phyloP scores from a whole-genome alignment of 768 basidiomycete species.

The Artomyces pyxidatus region DNA sequence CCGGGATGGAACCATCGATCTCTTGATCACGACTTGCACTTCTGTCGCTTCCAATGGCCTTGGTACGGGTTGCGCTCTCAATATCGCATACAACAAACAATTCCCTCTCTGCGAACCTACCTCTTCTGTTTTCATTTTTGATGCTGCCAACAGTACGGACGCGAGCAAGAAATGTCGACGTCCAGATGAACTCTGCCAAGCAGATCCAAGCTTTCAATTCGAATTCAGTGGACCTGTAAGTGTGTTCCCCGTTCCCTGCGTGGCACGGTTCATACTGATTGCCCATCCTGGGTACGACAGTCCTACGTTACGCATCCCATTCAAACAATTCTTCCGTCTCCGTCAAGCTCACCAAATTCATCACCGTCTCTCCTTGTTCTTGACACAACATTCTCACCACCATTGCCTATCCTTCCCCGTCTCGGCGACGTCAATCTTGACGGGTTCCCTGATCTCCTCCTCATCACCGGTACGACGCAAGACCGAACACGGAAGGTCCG shows the following conservation, averaged over 20 bases:
- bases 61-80: conserved; percentile 72
- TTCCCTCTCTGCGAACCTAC: conserved; percentile 67
- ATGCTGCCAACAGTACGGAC: conserved; percentile 34
- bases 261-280: background rate
- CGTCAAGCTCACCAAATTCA: conserved; percentile 17
- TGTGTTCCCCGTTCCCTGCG: background rate
- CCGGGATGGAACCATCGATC: conserved; percentile 93
- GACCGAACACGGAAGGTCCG: conserved; percentile 41
- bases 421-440: conserved; percentile 90
- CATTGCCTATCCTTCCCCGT: conserved; percentile 69
- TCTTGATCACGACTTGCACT: conserved; percentile 83
- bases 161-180: conserved; percentile 43
- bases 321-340: conserved; percentile 42
- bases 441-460: conserved; percentile 85
- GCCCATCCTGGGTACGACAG: conserved; percentile 27
- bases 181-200: conserved; percentile 73
- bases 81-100: conserved; percentile 91
- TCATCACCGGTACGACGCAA: conserved; percentile 38
- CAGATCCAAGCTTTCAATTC: conserved; percentile 76
- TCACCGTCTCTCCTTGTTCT: conserved; percentile 55
- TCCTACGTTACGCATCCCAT: conserved; percentile 62
- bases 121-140: conserved; percentile 33
- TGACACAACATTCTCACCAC: conserved; percentile 56
- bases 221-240: conserved; percentile 26
- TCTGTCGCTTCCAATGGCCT: conserved; percentile 66